Evolutionary conservation across 139 green algal genomes (phyloP).

Genomic region (Marvania coccoides): DNA sequence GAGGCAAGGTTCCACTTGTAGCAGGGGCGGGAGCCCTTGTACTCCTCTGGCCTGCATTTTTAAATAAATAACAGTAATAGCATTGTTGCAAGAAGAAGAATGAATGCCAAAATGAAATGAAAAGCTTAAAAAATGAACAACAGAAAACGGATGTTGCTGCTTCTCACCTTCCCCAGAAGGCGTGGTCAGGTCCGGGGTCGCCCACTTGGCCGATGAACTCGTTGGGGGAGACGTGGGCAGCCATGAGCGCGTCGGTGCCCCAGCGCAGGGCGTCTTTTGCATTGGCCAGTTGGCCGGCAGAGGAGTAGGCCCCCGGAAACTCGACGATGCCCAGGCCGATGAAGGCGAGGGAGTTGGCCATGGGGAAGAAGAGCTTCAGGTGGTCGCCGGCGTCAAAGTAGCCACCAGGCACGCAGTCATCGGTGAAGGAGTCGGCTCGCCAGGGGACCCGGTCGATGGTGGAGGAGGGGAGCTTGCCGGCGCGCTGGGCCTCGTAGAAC

Average conservation of each 20-base stretch:
- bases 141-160: slow-evolving; percentile 3
- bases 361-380: slow-evolving; percentile 50
- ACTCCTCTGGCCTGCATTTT: slow-evolving; percentile 25
- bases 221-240: slow-evolving; percentile 23
- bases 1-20: slow-evolving; percentile 13
- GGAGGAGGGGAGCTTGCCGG: slow-evolving; percentile 11
- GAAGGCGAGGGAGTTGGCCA: slow-evolving; percentile 37
- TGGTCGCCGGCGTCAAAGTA: slow-evolving; percentile 60
- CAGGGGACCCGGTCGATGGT: slow-evolving; percentile 38
- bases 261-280: slow-evolving; percentile 34
- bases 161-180: slow-evolving; percentile 51
- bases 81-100: neutral
- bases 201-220: slow-evolving; percentile 27
- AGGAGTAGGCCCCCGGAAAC: slow-evolving; percentile 27
- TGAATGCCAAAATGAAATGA: too few species aligned
- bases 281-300: neutral
- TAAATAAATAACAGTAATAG: neutral
- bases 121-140: too few species aligned
- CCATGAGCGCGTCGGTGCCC: slow-evolving; percentile 48
- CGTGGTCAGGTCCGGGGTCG: slow-evolving; percentile 32
- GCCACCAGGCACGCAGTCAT: slow-evolving; percentile 36
- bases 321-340: slow-evolving; percentile 48
- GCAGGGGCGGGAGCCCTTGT: slow-evolving; percentile 13
- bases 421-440: slow-evolving; percentile 34
- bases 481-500: slow-evolving; percentile 40